Conservation (phyloP, 257 asterid species). For the Petunia axillaris region DNA sequence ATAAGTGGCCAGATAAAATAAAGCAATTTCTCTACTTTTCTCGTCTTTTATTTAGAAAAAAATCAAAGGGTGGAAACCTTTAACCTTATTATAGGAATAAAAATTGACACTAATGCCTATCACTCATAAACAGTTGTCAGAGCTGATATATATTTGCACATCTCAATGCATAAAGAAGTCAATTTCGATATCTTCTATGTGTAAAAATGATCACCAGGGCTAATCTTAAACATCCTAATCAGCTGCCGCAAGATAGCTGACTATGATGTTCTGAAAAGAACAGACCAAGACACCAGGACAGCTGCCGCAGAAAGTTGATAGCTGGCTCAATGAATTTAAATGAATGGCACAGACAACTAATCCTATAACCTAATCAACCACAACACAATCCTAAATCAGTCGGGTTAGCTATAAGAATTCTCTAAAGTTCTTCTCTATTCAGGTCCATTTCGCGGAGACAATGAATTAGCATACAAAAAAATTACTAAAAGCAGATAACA, state of each 20-base stretch:
- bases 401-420: background rate
- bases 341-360: background rate
- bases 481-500: background rate
- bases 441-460: background rate
- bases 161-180: background rate
- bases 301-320: background rate
- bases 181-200: background rate
- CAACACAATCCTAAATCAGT: background rate
- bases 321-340: background rate
- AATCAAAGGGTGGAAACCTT: background rate
- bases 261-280: background rate
- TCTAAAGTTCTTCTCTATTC: background rate
- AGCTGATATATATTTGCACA: background rate
- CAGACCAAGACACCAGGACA: background rate
- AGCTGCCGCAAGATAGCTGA: background rate
- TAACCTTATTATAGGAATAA: background rate
- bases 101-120: background rate
- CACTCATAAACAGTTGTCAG: background rate
- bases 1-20: background rate
- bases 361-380: background rate
- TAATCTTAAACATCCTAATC: background rate
- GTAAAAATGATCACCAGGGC: background rate
- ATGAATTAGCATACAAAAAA: too few relatives aligned
- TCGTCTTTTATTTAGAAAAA: background rate
- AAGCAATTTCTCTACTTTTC: background rate